Percentiles rank a stretch among this genome's conserved stretches.
Evolutionary conservation across 805 yeast genomes (phyloP).

Genomic region (Suhomyces prunicola): DNA sequence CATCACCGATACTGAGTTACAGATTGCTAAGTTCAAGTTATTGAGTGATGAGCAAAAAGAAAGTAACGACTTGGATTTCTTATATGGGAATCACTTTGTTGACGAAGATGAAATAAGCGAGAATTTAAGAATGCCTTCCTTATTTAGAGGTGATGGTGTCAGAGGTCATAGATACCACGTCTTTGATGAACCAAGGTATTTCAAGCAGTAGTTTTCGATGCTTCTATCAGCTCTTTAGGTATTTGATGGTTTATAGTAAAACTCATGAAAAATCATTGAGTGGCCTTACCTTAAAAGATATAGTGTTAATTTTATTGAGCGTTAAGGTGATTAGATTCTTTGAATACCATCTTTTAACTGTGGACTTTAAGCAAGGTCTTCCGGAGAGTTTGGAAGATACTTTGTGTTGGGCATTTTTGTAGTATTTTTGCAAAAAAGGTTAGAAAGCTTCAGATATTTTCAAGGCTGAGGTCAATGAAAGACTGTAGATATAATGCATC

Average conservation of each 20-base stretch:
- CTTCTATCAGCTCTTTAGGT: background rate
- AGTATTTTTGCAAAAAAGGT: background rate
- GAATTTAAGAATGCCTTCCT: constrained; percentile 69
- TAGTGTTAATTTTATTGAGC: background rate
- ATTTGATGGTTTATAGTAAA: background rate
- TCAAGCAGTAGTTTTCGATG: constrained; percentile 26
- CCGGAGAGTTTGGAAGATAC: background rate
- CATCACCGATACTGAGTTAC: constrained; percentile 95
- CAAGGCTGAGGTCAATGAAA: no score
- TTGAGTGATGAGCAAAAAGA: constrained; percentile 35
- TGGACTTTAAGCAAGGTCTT: no score
- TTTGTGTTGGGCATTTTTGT: background rate
- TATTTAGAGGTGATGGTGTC: constrained; percentile 86
- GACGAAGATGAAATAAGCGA: constrained; percentile 55
- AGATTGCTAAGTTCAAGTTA: constrained; percentile 85
- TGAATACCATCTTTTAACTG: background rate
- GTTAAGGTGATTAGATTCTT: background rate
- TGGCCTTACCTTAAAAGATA: background rate
- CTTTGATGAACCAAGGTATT: constrained; percentile 90
- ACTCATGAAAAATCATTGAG: background rate
- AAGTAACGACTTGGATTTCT: constrained; percentile 31
- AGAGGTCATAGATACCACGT: constrained; percentile 94
- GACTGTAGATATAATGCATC: background rate
- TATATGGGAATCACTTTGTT: constrained; percentile 56
- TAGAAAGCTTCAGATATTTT: background rate